A percentile compares a stretch with the other conserved stretches of the same genome.
phyloP scores from a whole-genome alignment of 208 protist species.

The Acanthamoeba quina region DNA sequence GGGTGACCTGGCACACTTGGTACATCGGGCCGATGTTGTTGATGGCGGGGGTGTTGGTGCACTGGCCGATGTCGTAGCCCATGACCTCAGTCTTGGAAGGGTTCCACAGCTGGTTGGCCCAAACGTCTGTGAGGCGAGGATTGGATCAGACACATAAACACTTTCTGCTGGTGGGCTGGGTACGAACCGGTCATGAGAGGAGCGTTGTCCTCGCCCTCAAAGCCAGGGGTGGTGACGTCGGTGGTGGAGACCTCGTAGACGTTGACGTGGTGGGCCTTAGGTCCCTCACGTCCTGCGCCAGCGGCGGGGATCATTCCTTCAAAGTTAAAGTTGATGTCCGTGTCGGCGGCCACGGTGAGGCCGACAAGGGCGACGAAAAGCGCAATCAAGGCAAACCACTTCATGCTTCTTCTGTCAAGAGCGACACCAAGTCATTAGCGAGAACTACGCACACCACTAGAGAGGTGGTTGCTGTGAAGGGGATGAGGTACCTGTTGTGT shows the following conservation, averaged over 20 bases:
- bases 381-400: too few relatives aligned
- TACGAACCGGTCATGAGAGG: background rate
- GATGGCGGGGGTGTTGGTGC: background rate
- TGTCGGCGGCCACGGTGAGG: background rate
- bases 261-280: background rate
- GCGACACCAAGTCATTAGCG: too few relatives aligned
- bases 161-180: too few relatives aligned
- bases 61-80: background rate
- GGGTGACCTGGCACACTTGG: background rate
- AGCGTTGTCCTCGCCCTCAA: background rate
- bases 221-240: background rate
- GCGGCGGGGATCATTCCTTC: background rate
- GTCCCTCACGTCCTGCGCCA: background rate
- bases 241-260: slow-evolving; percentile 1
- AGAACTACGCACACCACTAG: too few relatives aligned
- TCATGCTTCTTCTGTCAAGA: slow-evolving; percentile 45
- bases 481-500: too few relatives aligned
- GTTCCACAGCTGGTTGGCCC: slow-evolving; percentile 39
- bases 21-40: background rate
- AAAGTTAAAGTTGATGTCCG: slow-evolving; percentile 23
- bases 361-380: too few relatives aligned
- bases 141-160: accelerated
- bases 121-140: background rate
- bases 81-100: background rate
- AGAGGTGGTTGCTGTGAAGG: too few relatives aligned